Evolutionary conservation across 805 yeast species (phyloP), one percentile per base, ranked within the genome.

Genomic region (Candida pseudofarinosa): DNA sequence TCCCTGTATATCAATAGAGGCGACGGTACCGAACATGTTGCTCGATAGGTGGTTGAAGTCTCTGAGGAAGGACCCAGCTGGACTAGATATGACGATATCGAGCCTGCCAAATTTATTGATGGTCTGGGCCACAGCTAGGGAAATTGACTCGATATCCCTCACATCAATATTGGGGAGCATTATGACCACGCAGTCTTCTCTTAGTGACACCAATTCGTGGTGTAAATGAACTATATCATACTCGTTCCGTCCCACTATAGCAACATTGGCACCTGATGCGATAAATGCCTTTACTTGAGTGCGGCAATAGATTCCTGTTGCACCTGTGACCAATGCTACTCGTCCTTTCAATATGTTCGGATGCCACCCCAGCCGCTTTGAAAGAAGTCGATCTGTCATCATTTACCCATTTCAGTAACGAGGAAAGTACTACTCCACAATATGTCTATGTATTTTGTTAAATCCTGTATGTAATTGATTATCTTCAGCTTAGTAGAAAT

Each of bases 301-400:
- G 38, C 93, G 71, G 62, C 97, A 90, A 42, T 91, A 90, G n/a
- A 96, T 81, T 10, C 97, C 97, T 2, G 97, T 93, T 12, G 97
- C 97, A 4, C 98, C 98, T 1, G 98, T 91, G 40, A 88, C 87
- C 51, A 90, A 85, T 4, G 81, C 93, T 2, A 88, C 96, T 60
- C 89, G 89, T 12, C 85, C 95, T 44, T 80, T 73, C 69, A 89
- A 89, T 33, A 88, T 54, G 50, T 77, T 85, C 1, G 82, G 79
- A 49, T 82, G 81, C 71, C 71, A 70, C 10, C 28, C 28, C 28
- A 23, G 28, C 28, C 28, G 28, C 10, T 23, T 23, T 23, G 28
- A 23, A 23, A 23, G 6, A 23, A 23, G 28, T 10, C 28, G 10
- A 23, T 23, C 28, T 7, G 10, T 23, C 28, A 23, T 23, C 10